Base-by-base conservation (phyloP, 345 rosid genomes). In the Zanthoxylum bungeanum region DNA sequence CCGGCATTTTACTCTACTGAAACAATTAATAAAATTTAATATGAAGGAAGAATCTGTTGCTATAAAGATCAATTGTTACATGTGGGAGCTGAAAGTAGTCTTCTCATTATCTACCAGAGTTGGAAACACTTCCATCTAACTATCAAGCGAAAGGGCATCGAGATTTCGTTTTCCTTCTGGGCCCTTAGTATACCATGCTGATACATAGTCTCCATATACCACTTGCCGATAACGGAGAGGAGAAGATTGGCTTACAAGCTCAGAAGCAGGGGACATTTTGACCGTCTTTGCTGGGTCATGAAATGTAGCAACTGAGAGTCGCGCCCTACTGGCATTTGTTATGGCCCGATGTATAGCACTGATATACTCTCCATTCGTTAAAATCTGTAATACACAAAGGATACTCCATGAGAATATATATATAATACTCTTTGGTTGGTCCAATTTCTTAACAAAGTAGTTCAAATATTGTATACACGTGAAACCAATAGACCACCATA, bases 171-270 rank as follows among this genome's bases (percentile, higher is more conserved):
- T 94, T 25, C 95, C 98, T 40, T 83, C 86, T 0, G 97, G 98
- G 51, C 95, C 96, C 67, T 89, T 85, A 2, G 85, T 77, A 77
- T 91, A 93, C 98, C 97, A 93, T 31, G 91, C 83, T 22, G 94
- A 85, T 52, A 87, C 84, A 31, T 85, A 91, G 44, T 90, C 81
- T 7, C 89, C 94, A 68, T 91, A 90, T 37, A 72, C 72, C 70
- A 87, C 87, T 9, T 80, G 84, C 39, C 73, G 77, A 67, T 90
- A 90, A 39, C 58, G 67, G 5, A 81, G 74, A 70, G 80, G 86
- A 22, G 85, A 80, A 36, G 79, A 73, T 55, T 76, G 51, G 10
- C 56, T 78, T 16, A 80, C 47, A 40, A 92, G 87, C 72, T 85
- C 82, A 47, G 80, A 31, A 71, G 84, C 82, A 4, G 98, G 97